phyloP scores from a whole-genome alignment of 495 filamentous ascomycete species.

The Penicillium lagena region DNA sequence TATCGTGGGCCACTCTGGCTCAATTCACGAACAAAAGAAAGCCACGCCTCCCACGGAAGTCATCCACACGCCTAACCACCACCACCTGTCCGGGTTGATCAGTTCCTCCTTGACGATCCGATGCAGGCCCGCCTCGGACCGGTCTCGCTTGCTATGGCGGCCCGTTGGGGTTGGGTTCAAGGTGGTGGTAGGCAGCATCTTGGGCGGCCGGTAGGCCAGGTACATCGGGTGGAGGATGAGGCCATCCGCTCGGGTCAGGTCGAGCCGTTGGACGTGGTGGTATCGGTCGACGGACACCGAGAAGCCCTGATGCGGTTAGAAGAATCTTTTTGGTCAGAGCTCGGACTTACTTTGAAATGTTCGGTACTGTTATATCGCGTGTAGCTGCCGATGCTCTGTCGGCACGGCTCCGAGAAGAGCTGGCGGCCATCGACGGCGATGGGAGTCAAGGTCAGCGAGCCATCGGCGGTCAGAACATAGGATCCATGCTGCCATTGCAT shows the following conservation, averaged over 20 bases:
- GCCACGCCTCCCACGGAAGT: conserved; percentile 51
- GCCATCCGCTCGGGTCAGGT: conserved; percentile 61
- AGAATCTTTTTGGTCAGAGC: background rate
- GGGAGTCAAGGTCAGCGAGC: conserved; percentile 55
- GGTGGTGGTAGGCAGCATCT: conserved; percentile 69
- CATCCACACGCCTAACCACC: conserved; percentile 66
- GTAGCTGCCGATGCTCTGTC: conserved; percentile 44
- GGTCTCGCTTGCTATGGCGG: conserved; percentile 12
- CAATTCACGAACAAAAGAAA: conserved; percentile 26
- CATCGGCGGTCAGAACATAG: conserved; percentile 48
- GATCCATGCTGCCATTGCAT: conserved; percentile 78
- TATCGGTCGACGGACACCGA: conserved; percentile 56
- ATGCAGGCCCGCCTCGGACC: conserved; percentile 9
- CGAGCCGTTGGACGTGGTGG: conserved; percentile 55
- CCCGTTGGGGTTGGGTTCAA: conserved; percentile 48
- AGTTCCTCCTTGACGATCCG: conserved; percentile 37
- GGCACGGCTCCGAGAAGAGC: conserved; percentile 62
- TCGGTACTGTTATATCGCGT: conserved; percentile 67
- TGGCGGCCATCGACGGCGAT: conserved; percentile 68
- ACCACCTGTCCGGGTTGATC: conserved; percentile 52
- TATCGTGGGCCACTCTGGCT: background rate
- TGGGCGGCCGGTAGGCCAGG: conserved; percentile 58
- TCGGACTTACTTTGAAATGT: conserved; percentile 48
- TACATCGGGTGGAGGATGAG: conserved; percentile 69
- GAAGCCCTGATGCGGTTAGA: conserved; percentile 47